Evolutionary conservation across 805 yeast species (phyloP).

Genomic region (Saccharomycopsis synnaedendra): DNA sequence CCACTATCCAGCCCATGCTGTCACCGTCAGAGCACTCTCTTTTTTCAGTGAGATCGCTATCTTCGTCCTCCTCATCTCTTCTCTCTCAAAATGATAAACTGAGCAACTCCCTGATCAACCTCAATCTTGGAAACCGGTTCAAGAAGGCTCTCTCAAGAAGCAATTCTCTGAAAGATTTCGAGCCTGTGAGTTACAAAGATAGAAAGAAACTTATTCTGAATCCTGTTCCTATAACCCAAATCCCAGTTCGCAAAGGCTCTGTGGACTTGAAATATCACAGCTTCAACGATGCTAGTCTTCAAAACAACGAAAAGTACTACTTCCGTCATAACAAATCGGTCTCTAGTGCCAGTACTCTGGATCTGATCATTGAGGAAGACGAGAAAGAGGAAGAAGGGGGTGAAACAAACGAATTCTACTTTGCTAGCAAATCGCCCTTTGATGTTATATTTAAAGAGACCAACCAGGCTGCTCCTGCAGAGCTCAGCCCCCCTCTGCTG

Average conservation of each 20-base stretch:
- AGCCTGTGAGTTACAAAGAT: neutral
- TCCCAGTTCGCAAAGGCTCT: conserved; percentile 14
- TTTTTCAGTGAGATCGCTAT: conserved; percentile 11
- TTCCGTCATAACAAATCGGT: conserved; percentile 8
- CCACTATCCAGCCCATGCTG: conserved; percentile 10
- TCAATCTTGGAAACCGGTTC: conserved; percentile 9
- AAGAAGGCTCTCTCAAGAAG: conserved; percentile 15
- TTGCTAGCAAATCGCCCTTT: conserved; percentile 10
- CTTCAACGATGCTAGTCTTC: conserved; percentile 2
- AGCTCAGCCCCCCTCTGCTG: neutral
- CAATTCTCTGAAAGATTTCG: conserved; percentile 3
- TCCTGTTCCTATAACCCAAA: conserved; percentile 16
- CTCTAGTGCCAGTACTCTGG: neutral
- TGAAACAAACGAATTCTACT: conserved; percentile 9
- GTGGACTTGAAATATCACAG: conserved; percentile 7
- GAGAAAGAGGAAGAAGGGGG: conserved; percentile 3
- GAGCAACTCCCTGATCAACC: neutral
- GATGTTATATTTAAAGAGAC: conserved; percentile 10
- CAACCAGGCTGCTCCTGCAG: neutral
- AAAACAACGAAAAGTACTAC: conserved; percentile 11
- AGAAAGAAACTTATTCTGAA: conserved; percentile 7
- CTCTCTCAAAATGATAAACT: neutral
- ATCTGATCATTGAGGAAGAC: neutral
- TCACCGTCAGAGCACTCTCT: conserved; percentile 15
- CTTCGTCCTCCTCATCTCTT: conserved; percentile 9